Conservation (phyloP, 73 alveolate species). For the Breviolum minutum region DNA sequence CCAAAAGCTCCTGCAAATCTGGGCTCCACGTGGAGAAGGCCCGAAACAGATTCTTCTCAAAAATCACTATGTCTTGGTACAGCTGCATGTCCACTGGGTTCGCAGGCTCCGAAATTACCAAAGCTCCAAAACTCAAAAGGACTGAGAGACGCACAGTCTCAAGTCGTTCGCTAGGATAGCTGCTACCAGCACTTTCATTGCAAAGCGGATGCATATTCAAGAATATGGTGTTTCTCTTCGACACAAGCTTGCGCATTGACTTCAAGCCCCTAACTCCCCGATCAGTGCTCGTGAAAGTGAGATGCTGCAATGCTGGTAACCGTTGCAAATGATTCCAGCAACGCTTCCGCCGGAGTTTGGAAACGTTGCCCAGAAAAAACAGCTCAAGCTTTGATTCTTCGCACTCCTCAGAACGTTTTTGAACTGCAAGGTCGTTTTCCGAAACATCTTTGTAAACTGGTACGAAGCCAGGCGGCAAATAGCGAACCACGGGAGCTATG, state of each 20-base stretch:
- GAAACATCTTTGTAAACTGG: neutral
- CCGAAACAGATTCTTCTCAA: neutral
- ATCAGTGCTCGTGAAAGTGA: neutral
- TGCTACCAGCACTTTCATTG: neutral
- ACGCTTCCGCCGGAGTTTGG: neutral
- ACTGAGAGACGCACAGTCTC: neutral
- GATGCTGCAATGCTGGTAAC: neutral
- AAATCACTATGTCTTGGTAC: constrained; percentile 19
- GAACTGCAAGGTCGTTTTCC: neutral
- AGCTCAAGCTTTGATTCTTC: neutral
- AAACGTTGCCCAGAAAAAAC: neutral
- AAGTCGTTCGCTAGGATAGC: neutral
- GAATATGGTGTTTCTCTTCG: neutral
- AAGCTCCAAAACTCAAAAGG: constrained; percentile 5
- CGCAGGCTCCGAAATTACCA: neutral
- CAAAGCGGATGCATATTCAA: constrained; percentile 9
- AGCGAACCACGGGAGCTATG: constrained; percentile 31
- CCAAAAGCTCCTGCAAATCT: neutral
- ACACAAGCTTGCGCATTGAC: neutral
- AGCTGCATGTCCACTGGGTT: neutral
- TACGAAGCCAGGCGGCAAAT: neutral
- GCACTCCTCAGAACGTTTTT: neutral
- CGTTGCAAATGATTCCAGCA: neutral
- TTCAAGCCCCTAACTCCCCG: neutral
- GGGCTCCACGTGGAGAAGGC: neutral